Conservation (phyloP, 352 stramenopile species). For the Phytophthora citricola region DNA sequence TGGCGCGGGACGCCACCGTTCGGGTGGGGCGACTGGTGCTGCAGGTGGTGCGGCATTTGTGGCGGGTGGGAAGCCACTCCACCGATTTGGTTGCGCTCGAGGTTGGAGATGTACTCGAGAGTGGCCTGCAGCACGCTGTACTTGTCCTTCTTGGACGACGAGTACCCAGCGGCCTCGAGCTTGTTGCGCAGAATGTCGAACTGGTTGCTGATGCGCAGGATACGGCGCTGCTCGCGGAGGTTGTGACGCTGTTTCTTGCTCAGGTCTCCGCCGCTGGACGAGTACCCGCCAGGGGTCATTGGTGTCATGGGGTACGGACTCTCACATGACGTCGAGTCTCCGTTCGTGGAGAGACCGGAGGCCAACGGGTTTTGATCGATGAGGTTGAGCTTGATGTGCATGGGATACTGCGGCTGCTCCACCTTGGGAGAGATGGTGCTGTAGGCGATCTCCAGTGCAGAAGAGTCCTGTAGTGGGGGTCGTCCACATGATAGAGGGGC, state of each 20-base stretch:
- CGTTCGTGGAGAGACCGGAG: slow-evolving; percentile 54
- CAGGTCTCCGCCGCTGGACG: slow-evolving; percentile 54
- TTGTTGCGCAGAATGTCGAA: slow-evolving; percentile 84
- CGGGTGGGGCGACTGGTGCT: slow-evolving; percentile 31
- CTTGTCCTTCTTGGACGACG: slow-evolving; percentile 87
- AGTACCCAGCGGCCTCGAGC: slow-evolving; percentile 75
- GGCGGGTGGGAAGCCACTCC: slow-evolving; percentile 12
- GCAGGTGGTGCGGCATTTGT: slow-evolving; percentile 35
- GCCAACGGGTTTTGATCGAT: slow-evolving; percentile 75
- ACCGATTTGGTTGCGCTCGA: slow-evolving; percentile 69
- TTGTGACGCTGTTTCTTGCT: slow-evolving; percentile 90
- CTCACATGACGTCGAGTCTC: slow-evolving; percentile 71
- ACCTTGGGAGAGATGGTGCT: slow-evolving; percentile 83
- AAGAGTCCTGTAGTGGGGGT: slow-evolving; percentile 36
- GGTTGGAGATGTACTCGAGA: slow-evolving; percentile 82
- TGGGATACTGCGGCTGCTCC: slow-evolving; percentile 53
- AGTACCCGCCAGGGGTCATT: slow-evolving; percentile 57
- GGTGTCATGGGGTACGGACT: slow-evolving; percentile 74
- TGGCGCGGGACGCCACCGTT: slow-evolving; percentile 31
- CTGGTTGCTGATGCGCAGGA: slow-evolving; percentile 86
- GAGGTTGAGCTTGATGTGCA: slow-evolving; percentile 89
- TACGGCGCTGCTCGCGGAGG: slow-evolving; percentile 79
- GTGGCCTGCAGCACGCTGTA: slow-evolving; percentile 86
- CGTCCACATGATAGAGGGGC: slow-evolving; percentile 18
- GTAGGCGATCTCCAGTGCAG: slow-evolving; percentile 79